phyloP scores from a whole-genome alignment of 2,329 filamentous ascomycete genomes.

The Aaosphaeria pasadenensis region DNA sequence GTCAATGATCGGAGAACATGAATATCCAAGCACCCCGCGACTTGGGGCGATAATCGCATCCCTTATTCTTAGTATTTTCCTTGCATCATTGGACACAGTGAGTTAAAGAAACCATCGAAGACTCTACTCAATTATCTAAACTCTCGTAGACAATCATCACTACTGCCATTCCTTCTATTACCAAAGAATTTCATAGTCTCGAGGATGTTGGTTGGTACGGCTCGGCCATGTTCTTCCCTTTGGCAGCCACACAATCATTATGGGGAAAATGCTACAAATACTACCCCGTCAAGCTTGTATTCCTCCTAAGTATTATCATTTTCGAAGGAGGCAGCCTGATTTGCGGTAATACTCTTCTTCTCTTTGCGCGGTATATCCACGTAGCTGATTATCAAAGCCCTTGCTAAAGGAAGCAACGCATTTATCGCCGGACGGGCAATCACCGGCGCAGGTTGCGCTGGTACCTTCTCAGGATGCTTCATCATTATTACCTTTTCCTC shows the following conservation, averaged over 20 bases:
- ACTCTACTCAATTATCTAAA: too few species aligned
- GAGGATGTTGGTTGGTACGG: slow-evolving; percentile 14
- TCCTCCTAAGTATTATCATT: slow-evolving; percentile 33
- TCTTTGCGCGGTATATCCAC: neutral
- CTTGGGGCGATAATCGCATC: slow-evolving; percentile 1
- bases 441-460: slow-evolving; percentile 35
- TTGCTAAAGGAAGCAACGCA: slow-evolving; percentile 28
- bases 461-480: slow-evolving; percentile 24
- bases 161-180: slow-evolving; percentile 12
- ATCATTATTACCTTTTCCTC: slow-evolving; percentile 42
- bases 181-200: slow-evolving; percentile 10
- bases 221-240: slow-evolving; percentile 32
- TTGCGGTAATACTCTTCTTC: slow-evolving; percentile 37
- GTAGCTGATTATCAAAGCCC: slow-evolving; percentile 7
- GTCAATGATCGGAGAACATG: too few species aligned
- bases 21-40: slow-evolving; percentile 1
- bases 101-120: too few species aligned
- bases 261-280: slow-evolving; percentile 47
- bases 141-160: slow-evolving; percentile 4
- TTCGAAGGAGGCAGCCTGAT: slow-evolving; percentile 55
- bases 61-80: slow-evolving; percentile 2
- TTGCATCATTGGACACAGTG: neutral
- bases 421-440: slow-evolving; percentile 40
- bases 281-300: slow-evolving; percentile 36
- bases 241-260: slow-evolving; percentile 10